These are phyloP conservation scores for Lecanosticta acicola DNA, from an alignment of 2,329 filamentous ascomycete species.

Conservation along the genomic window DNA sequence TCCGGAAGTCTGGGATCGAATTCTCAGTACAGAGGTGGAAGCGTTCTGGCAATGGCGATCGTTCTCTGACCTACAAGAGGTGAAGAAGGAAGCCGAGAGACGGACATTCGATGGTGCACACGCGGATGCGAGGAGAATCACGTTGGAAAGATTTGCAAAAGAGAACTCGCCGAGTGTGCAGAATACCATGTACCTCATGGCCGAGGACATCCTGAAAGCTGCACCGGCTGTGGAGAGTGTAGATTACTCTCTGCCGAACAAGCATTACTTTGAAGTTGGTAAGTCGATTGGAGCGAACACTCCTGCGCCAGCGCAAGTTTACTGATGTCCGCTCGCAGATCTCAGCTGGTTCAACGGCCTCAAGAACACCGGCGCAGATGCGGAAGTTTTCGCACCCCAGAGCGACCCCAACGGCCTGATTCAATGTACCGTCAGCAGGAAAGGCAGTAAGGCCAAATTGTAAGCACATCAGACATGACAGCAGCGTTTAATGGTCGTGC, in stretches of 20 bases:
- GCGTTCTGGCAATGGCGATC: conserved; percentile 78
- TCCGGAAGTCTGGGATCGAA: conserved; percentile 86
- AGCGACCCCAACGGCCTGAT: conserved; percentile 92
- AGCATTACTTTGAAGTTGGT: conserved; percentile 97
- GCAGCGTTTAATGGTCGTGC: not conserved
- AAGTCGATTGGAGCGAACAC: no score
- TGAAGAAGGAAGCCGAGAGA: conserved; percentile 56
- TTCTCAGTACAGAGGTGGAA: conserved; percentile 89
- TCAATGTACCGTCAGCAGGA: conserved; percentile 76
- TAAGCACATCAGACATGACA: conserved; percentile 5
- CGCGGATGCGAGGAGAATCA: conserved; percentile 71
- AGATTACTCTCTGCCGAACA: conserved; percentile 86
- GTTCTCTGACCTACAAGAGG: conserved; percentile 61
- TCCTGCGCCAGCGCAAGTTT: no score
- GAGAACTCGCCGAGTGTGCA: conserved; percentile 92
- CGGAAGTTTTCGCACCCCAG: conserved; percentile 92
- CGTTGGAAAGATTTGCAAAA: conserved; percentile 83
- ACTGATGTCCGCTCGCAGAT: conserved; percentile 49
- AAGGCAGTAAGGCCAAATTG: conserved; percentile 29
- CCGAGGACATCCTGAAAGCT: conserved; percentile 71
- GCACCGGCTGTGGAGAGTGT: conserved; percentile 68
- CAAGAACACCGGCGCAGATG: conserved; percentile 92
- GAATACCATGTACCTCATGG: conserved; percentile 99
- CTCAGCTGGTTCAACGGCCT: conserved; percentile 93
- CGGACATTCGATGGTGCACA: conserved; percentile 68